A percentile compares a stretch with the other conserved stretches of the same genome.
These are phyloP conservation scores for Fremontodendron californicum DNA, from an alignment of 345 rosid genomes.

Conservation along the genomic window DNA sequence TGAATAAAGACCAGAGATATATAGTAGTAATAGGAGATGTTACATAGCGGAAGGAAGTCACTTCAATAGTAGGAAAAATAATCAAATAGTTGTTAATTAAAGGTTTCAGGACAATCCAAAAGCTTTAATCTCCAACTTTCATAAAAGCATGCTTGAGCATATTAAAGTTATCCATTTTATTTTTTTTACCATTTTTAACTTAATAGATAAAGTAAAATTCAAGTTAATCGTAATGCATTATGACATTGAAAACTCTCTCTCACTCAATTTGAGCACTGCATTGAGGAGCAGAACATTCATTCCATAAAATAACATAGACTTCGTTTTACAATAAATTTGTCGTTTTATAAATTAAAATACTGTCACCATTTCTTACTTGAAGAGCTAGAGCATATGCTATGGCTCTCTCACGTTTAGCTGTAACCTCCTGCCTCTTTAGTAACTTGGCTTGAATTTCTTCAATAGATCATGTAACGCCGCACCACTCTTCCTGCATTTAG, in stretches of 20 bases:
- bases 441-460: conserved; percentile 89
- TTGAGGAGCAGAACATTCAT: no score
- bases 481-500: conserved; percentile 84
- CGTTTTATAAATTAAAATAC: neutral
- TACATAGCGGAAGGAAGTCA: neutral
- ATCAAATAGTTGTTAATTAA: neutral
- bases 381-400: conserved; percentile 98
- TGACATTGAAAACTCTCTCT: neutral
- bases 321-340: neutral
- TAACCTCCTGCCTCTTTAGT: no score
- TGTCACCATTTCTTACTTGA: conserved; percentile 49
- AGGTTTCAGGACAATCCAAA: neutral
- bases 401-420: conserved; percentile 99
- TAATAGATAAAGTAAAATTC: neutral
- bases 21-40: neutral
- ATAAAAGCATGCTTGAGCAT: neutral
- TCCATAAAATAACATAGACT: neutral
- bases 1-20: neutral
- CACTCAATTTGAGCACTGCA: no score
- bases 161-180: neutral
- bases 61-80: neutral
- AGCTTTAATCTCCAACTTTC: neutral
- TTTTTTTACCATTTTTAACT: neutral
- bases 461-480: conserved; percentile 88
- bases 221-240: neutral